Percentiles rank a stretch among this genome's conserved stretches.
phyloP scores from a whole-genome alignment of 2,329 filamentous ascomycete species.

The Lachnellula occidentalis region DNA sequence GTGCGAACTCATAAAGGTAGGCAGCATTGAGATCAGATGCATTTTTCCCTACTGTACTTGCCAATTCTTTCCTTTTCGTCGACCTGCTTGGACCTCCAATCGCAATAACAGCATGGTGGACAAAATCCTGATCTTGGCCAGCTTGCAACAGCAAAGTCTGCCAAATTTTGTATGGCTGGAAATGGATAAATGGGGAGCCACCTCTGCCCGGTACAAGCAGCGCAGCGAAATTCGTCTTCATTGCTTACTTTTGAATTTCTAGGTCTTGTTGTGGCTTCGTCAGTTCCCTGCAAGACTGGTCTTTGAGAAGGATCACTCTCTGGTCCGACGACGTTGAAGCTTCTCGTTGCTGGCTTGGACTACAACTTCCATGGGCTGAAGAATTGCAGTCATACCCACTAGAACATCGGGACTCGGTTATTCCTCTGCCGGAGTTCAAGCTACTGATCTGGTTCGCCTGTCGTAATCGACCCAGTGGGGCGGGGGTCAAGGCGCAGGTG shows the following conservation, averaged over 20 bases:
- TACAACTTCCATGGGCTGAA: not conserved
- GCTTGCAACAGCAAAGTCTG: constrained; percentile 53
- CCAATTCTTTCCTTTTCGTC: not conserved
- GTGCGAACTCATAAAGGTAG: constrained; percentile 5
- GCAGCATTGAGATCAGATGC: not conserved
- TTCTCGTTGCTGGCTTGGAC: not conserved
- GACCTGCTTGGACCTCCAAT: constrained; percentile 20
- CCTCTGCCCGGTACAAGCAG: constrained; percentile 2
- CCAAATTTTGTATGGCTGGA: constrained; percentile 47
- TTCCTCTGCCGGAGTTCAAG: too few species aligned
- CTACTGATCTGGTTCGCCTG: too few species aligned
- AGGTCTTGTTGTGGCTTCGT: not conserved
- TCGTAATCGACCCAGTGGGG: too few species aligned
- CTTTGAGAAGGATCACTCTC: not conserved
- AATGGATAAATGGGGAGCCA: constrained; percentile 1
- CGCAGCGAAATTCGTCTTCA: constrained; percentile 1
- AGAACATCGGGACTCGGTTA: too few species aligned
- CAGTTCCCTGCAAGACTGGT: not conserved
- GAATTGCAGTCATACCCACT: constrained; percentile 1
- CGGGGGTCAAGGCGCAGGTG: too few species aligned
- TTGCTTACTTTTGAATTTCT: not conserved
- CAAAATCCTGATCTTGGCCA: constrained; percentile 41
- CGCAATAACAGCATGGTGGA: constrained; percentile 21
- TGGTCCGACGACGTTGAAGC: not conserved
- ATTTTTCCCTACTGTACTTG: not conserved